Evolutionary conservation across 768 basidiomycete genomes (phyloP), one percentile per base, ranked within the genome.

Genomic region (Pleurotus pulmonarius): DNA sequence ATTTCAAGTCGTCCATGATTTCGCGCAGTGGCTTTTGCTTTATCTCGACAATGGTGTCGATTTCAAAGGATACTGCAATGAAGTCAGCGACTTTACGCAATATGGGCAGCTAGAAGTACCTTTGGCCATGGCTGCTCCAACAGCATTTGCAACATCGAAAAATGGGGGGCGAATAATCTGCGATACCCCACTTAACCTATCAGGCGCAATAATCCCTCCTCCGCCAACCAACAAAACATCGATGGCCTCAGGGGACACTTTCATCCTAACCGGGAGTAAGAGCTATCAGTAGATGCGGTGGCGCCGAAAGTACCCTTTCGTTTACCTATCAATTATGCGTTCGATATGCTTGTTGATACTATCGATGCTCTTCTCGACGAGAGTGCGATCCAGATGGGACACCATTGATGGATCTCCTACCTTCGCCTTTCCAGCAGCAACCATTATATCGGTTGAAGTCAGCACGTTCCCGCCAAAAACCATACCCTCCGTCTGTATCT

Each of bases 191-290:
- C 65, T 69, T 0, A 88, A 73, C 8, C 67, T 49, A 7, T 74
- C 67, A 0, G 86, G 84, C 8, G 79, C 74, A 34, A 88, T 72
- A 60, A 87, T 80, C 0, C 82, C 80, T 4, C 86, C 86, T 13
- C 86, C 86, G 20, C 86, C 86, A 38, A 87, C 86, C 1, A 88
- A 75, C 25, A 85, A 75, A 9, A 86, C 74, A 22, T 83, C 78
- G 44, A 79, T 73, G 62, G 82, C 79, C 22, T 78, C 77, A 1
- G 78, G 76, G 5, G 53, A 55, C 3, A 40, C 43, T 73, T 88
- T 88, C 84, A 88, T 86, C 22, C 68, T 51, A 22, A 5, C 18
- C 24, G 6, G 8, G 25, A 16, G 16, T 5, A 29, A 37, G 3
- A 18, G 8, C n/a, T 6, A 16, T 16, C 49, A 38, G n/a, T 25